Conservation (phyloP, 441 rosid genomes). For the Populus trichocarpa region DNA sequence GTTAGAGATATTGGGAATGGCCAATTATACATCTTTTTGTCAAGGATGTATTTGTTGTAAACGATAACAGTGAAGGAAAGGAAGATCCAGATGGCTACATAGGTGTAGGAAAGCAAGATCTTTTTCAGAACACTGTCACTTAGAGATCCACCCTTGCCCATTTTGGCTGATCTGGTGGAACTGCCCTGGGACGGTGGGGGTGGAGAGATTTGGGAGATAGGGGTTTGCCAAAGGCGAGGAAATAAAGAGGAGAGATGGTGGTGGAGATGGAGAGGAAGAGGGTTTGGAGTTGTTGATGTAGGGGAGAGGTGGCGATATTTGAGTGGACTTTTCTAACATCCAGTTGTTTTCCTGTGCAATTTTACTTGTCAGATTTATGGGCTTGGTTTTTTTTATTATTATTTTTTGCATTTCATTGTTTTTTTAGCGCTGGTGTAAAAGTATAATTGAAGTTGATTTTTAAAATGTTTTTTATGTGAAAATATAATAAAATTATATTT, state of each 20-base stretch:
- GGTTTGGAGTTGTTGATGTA: background rate
- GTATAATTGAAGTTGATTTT: too few relatives aligned
- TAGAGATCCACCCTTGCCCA: constrained; percentile 81
- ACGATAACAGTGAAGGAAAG: constrained; percentile 97
- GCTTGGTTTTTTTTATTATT: background rate
- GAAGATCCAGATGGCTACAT: constrained; percentile 97
- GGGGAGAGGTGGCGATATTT: constrained; percentile 1
- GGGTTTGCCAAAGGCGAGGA: constrained; percentile 1
- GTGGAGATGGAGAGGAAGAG: background rate
- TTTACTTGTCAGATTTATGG: background rate
- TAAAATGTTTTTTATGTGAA: too few relatives aligned
- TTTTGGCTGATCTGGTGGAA: constrained; percentile 14
- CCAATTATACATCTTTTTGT: constrained; percentile 98
- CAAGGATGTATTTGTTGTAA: constrained; percentile 98
- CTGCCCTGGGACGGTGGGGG: constrained; percentile 3
- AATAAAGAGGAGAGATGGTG: constrained; percentile 6
- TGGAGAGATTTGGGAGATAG: constrained; percentile 3
- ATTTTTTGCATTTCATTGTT: background rate
- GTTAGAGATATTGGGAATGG: constrained; percentile 95
- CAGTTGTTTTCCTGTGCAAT: background rate
- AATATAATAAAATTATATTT: too few relatives aligned
- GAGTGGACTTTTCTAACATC: constrained; percentile 2
- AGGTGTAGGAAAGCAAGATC: constrained; percentile 88
- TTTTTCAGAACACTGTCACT: constrained; percentile 83
- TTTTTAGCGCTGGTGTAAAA: too few relatives aligned